Evolutionary conservation across 371 early-diverging fungal species (phyloP).

Genomic region (Mucor lusitanicus): DNA sequence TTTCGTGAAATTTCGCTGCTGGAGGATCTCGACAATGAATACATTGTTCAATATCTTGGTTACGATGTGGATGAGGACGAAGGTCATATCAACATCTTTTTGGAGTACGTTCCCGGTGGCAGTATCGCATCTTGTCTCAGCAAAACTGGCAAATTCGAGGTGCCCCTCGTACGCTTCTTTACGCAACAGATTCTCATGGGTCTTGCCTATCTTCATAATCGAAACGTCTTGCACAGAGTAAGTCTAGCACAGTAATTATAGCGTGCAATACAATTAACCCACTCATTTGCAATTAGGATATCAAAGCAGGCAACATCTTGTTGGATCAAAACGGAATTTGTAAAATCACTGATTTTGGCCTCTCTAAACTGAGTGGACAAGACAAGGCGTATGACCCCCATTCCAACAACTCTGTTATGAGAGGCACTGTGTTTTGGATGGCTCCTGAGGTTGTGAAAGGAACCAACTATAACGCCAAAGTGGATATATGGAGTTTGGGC

Average conservation of each 20-base stretch:
- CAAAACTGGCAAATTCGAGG: slow-evolving; percentile 84
- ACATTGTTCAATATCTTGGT: slow-evolving; percentile 94
- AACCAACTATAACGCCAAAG: slow-evolving; percentile 77
- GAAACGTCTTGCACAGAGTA: slow-evolving; percentile 92
- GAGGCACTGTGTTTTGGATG: slow-evolving; percentile 85
- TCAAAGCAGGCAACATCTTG: slow-evolving; percentile 93
- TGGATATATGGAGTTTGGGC: slow-evolving; percentile 85
- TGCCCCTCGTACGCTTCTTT: slow-evolving; percentile 78
- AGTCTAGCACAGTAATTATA: neutral
- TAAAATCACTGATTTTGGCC: slow-evolving; percentile 99
- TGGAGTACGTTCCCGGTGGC: slow-evolving; percentile 98
- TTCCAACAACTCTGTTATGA: slow-evolving; percentile 48
- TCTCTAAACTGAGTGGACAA: slow-evolving; percentile 82
- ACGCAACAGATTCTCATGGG: slow-evolving; percentile 92
- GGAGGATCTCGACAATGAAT: slow-evolving; percentile 81
- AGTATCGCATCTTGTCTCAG: slow-evolving; percentile 85
- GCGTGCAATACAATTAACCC: neutral
- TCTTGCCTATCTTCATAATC: slow-evolving; percentile 92
- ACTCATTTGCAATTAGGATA: slow-evolving; percentile 56
- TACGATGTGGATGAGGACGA: slow-evolving; percentile 59
- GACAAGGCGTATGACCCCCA: slow-evolving; percentile 55
- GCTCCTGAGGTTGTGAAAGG: slow-evolving; percentile 92
- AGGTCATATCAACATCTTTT: slow-evolving; percentile 84
- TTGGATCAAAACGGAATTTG: slow-evolving; percentile 88
- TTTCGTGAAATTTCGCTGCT: slow-evolving; percentile 47